Conservation (phyloP, 352 stramenopile species). For the Phytophthora citrophthora region DNA sequence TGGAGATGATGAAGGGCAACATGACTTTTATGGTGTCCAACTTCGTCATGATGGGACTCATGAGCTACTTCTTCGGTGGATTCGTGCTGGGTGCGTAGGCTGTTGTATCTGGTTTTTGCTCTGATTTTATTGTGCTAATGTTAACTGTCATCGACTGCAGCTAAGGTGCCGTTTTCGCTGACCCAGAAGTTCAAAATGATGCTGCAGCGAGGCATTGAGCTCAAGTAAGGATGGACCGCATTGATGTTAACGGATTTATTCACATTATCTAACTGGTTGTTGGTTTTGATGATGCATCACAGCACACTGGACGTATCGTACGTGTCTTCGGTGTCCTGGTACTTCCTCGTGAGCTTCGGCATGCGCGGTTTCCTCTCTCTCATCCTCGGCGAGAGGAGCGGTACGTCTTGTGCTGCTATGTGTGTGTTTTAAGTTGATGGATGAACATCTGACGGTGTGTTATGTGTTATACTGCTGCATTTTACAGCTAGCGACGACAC, state of each 20-base stretch:
- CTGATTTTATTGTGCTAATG: too few relatives aligned
- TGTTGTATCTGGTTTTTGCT: background rate
- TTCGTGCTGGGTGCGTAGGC: slow-evolving; percentile 92
- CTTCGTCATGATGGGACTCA: slow-evolving; percentile 99
- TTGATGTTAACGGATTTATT: slow-evolving; percentile 2
- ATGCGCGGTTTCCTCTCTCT: slow-evolving; percentile 97
- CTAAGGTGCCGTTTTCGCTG: slow-evolving; percentile 98
- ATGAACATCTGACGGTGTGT: slow-evolving; percentile 1
- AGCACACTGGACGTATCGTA: slow-evolving; percentile 98
- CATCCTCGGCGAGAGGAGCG: slow-evolving; percentile 93
- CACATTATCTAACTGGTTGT: background rate
- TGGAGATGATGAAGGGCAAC: slow-evolving; percentile 99
- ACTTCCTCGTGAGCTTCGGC: slow-evolving; percentile 99
- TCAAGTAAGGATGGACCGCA: slow-evolving; percentile 64
- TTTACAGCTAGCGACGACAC: slow-evolving; percentile 83
- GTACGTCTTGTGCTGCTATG: slow-evolving; percentile 34
- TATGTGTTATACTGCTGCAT: background rate
- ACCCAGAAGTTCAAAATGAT: slow-evolving; percentile 98
- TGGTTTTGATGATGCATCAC: slow-evolving; percentile 9
- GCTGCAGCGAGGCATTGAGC: slow-evolving; percentile 97
- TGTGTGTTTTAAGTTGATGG: background rate
- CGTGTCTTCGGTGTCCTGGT: slow-evolving; percentile 97
- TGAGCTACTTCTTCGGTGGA: slow-evolving; percentile 98
- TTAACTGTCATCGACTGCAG: slow-evolving; percentile 28
- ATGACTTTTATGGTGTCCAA: slow-evolving; percentile 99